Evolutionary conservation across 495 filamentous ascomycete genomes (phyloP).

Genomic region (Bryoglossum gracile): DNA sequence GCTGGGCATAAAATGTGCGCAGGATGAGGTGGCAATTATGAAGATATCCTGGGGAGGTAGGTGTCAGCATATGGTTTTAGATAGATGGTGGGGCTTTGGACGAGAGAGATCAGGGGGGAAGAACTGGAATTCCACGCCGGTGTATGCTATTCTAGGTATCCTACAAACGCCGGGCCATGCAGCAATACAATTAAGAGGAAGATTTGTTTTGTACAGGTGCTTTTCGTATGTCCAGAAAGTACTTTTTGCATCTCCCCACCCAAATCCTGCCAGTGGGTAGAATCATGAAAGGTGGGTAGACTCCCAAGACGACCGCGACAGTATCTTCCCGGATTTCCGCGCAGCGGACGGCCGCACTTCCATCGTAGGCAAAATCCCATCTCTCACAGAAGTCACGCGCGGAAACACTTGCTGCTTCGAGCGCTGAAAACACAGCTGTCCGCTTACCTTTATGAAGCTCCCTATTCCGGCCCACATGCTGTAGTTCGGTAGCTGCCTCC

Average conservation of each 20-base stretch:
- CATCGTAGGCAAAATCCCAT: conserved; percentile 23
- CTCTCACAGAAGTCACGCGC: conserved; percentile 18
- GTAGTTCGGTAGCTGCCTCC: conserved; percentile 94
- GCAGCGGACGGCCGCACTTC: conserved; percentile 17
- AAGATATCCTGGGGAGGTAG: conserved; percentile 59
- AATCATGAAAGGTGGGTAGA: conserved; percentile 21
- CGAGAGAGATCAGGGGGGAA: neutral
- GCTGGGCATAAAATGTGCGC: conserved; percentile 56
- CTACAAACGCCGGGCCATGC: neutral
- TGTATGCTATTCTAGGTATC: conserved; percentile 8
- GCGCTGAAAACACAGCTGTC: conserved; percentile 12
- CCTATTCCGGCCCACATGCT: conserved; percentile 84
- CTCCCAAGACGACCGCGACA: conserved; percentile 22
- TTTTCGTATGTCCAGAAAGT: conserved; percentile 1
- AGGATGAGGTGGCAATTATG: conserved; percentile 71
- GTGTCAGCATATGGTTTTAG: conserved; percentile 8
- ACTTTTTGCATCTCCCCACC: conserved; percentile 1
- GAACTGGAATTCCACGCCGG: conserved; percentile 6
- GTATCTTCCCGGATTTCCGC: conserved; percentile 8
- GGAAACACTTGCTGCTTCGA: conserved; percentile 18
- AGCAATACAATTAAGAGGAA: neutral
- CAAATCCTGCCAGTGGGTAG: conserved; percentile 7
- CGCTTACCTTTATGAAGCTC: conserved; percentile 72
- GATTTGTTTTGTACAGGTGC: conserved; percentile 7
- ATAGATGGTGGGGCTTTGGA: neutral